Base-by-base conservation (phyloP, 768 basidiomycete species). In the Suillus sp. region DNA sequence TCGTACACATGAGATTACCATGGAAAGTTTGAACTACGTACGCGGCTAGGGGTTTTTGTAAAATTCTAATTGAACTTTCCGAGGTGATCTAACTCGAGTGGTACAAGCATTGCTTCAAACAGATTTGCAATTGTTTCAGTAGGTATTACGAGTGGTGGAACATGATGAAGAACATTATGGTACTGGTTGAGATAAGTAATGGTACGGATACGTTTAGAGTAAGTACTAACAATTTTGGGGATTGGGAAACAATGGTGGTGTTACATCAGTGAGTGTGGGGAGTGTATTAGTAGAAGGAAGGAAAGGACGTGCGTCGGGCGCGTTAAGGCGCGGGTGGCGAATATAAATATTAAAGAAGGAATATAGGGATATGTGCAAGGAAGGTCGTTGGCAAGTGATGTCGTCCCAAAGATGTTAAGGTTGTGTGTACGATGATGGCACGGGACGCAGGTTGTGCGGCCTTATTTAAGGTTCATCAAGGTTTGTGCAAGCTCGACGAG, bases 401-500 rank as follows among this genome's bases (percentile, higher is more conserved):
- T 57, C 64, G 62, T 55, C 50, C 40, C 51, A 63, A 56, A n/a
- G 38, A 22, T 62, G 51, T 34, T 64, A 20, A 48, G n/a, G 47
- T 30, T 30, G 48, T 61, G 51, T 62, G 63, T 65, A 71, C 70
- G 67, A 34, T 61, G 54, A 55, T 58, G 43, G 48, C 50, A 73
- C 69, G 69, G 40, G 59, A 47, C 53, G 50, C 22, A 45, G 43
- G 4, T 43, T 53, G 32, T 51, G 37, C 27, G 16, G 27, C 48
- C 25, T 50, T 48, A 27, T 48, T 48, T 37, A 38, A 57, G 55
- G 55, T 27, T 57, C 18, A 20, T 57, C 18, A 57, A 57, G 56
- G 40, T 40, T n/a, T n/a, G 32, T 34, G 38, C 5, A 20, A 30
- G 56, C 37, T 57, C 55, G 37, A 1, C 37, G 14, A 35, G 5